These are phyloP conservation scores for Saccharomycopsis phalli DNA, from an alignment of 1,139 yeast genomes.

Conservation along the genomic window DNA sequence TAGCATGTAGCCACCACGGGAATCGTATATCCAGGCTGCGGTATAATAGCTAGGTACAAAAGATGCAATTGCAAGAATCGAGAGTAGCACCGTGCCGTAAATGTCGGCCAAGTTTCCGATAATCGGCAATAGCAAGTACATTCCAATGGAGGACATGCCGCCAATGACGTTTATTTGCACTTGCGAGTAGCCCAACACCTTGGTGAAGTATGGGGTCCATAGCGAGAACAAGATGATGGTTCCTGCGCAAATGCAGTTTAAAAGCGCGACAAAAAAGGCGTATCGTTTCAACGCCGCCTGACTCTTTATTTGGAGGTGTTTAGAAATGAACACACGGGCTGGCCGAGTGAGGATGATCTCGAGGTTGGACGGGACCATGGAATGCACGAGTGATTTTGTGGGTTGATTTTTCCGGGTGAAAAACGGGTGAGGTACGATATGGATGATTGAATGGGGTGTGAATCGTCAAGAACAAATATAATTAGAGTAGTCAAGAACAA, in stretches of 20 bases:
- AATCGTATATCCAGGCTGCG: slow-evolving; percentile 33
- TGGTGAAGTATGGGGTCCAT: slow-evolving; percentile 63
- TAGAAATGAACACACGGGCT: slow-evolving; percentile 7
- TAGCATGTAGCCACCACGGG: slow-evolving; percentile 25
- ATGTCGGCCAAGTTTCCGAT: slow-evolving; percentile 79
- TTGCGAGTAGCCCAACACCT: slow-evolving; percentile 49
- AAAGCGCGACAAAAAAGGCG: slow-evolving; percentile 28
- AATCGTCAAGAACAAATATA: too few relatives aligned
- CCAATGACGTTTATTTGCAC: slow-evolving; percentile 72
- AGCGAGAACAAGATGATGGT: slow-evolving; percentile 75
- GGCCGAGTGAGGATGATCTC: slow-evolving; percentile 18
- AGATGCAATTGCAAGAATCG: slow-evolving; percentile 51
- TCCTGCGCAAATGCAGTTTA: slow-evolving; percentile 69
- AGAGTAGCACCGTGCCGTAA: slow-evolving; percentile 72
- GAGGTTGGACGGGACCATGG: slow-evolving; percentile 14
- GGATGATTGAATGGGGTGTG: too few relatives aligned
- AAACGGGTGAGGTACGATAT: too few relatives aligned
- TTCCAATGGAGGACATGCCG: slow-evolving; percentile 67
- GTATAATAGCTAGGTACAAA: slow-evolving; percentile 68
- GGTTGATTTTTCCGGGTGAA: too few relatives aligned
- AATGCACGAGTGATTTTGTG: too few relatives aligned
- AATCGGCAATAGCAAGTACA: slow-evolving; percentile 76
- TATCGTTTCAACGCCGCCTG: slow-evolving; percentile 27
- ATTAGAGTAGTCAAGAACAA: too few relatives aligned
- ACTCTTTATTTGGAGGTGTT: slow-evolving; percentile 3